Percentiles rank a stretch among this genome's conserved stretches.
Conservation (phyloP, 768 basidiomycete genomes). For the Tricholoma furcatifolium region DNA sequence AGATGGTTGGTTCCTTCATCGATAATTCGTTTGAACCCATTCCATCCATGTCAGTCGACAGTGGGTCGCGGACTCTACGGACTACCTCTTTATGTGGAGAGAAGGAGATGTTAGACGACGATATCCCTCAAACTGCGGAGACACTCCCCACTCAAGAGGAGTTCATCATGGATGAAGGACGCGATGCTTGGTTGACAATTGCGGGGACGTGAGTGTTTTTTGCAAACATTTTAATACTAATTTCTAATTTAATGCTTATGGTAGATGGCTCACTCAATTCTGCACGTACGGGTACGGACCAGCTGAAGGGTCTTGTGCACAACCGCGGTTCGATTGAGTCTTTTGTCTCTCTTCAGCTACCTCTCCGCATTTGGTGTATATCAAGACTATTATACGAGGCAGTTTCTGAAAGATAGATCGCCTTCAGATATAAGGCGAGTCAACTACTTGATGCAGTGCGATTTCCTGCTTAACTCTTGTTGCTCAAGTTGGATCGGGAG, state of each 20-base stretch:
- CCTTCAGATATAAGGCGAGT: conserved; percentile 46
- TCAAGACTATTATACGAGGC: conserved; percentile 46
- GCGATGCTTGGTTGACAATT: conserved; percentile 42
- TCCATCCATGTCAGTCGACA: conserved; percentile 7
- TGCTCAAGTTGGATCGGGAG: conserved; percentile 47
- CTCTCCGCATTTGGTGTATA: conserved; percentile 46
- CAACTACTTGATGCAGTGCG: neutral
- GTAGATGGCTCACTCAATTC: conserved; percentile 43
- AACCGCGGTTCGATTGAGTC: conserved; percentile 18
- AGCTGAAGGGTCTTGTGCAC: neutral
- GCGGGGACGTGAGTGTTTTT: conserved; percentile 37
- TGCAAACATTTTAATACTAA: neutral
- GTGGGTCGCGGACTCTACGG: conserved; percentile 6
- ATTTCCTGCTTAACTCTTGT: conserved; percentile 1
- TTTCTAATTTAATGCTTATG: neutral
- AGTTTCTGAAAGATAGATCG: conserved; percentile 33
- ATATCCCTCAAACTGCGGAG: neutral
- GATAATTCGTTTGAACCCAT: neutral
- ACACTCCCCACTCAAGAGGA: neutral
- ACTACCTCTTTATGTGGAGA: neutral
- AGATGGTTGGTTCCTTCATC: neutral
- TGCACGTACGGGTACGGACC: conserved; percentile 42
- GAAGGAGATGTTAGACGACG: neutral
- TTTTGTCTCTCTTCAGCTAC: conserved; percentile 31
- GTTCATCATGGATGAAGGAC: conserved; percentile 33